Evolutionary conservation across 2,329 filamentous ascomycete genomes (phyloP).

Genomic region (Diaporthe citri): DNA sequence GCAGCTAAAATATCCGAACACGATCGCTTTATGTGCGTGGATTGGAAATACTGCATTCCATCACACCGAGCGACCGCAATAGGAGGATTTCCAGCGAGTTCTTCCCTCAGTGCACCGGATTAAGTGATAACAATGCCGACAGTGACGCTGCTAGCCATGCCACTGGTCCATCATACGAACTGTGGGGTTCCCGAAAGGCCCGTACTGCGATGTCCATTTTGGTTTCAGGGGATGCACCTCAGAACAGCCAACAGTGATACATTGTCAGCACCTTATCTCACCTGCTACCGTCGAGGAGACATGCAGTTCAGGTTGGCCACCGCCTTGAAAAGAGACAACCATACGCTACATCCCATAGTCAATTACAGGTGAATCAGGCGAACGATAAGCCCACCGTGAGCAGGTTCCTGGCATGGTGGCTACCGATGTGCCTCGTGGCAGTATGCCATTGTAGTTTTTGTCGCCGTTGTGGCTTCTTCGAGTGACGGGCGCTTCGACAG

Average conservation of each 20-base stretch:
- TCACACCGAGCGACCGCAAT: background rate
- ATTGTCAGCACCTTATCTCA: conserved; percentile 19
- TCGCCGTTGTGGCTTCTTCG: background rate
- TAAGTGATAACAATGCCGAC: background rate
- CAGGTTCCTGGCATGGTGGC: background rate
- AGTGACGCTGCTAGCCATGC: background rate
- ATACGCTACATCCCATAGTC: background rate
- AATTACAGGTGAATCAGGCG: background rate
- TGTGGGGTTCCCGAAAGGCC: conserved; percentile 18
- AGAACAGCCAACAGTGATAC: background rate
- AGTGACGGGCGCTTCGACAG: background rate
- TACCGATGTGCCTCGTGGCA: background rate
- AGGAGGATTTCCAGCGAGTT: background rate
- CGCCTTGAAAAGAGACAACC: background rate
- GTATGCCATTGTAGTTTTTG: background rate
- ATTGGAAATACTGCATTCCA: background rate
- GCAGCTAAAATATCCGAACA: conserved; percentile 23
- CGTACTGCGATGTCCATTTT: conserved; percentile 1
- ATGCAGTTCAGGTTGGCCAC: background rate
- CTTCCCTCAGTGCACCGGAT: background rate
- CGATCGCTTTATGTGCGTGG: conserved; percentile 12
- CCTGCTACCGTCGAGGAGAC: background rate
- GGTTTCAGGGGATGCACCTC: background rate
- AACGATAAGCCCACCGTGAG: background rate
- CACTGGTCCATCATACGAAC: background rate